Conservation (phyloP, 805 yeast species). For the Debaryomyces tyrocola region DNA sequence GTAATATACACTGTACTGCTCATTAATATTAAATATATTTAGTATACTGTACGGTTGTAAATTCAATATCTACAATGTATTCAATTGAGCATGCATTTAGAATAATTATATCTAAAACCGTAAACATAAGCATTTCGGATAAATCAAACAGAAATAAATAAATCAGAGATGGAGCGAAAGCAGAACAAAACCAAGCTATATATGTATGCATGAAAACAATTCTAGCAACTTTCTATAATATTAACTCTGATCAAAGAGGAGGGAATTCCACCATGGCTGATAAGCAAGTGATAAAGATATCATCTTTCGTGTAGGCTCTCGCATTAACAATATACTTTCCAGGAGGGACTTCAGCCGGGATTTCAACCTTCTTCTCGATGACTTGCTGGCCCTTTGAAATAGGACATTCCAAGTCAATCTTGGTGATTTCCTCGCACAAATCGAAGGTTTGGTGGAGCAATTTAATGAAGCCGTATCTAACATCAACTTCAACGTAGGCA, state of each 20-base stretch:
- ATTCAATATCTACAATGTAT: no score
- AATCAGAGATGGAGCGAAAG: no score
- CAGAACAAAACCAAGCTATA: no score
- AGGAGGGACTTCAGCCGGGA: conserved; percentile 93
- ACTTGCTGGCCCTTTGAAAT: conserved; percentile 65
- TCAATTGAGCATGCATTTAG: no score
- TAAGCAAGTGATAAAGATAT: conserved; percentile 79
- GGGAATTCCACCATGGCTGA: conserved; percentile 68
- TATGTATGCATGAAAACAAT: no score
- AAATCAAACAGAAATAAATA: no score
- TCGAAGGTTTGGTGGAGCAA: conserved; percentile 88
- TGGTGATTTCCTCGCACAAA: conserved; percentile 81
- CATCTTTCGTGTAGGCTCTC: conserved; percentile 84
- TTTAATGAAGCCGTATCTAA: conserved; percentile 87
- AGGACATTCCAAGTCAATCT: conserved; percentile 87
- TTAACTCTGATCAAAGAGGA: conserved; percentile 10
- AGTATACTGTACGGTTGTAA: no score
- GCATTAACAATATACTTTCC: conserved; percentile 87
- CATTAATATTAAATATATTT: no score
- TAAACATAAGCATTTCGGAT: no score
- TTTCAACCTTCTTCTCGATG: conserved; percentile 69
- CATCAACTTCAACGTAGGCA: conserved; percentile 92
- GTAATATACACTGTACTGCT: no score
- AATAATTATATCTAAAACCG: no score
- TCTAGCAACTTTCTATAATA: no score